A percentile compares a stretch with the other conserved stretches of the same genome.
Evolutionary conservation across 1,284 basidiomycete species (phyloP).

Genomic region (Sanguinoderma infundibulare): DNA sequence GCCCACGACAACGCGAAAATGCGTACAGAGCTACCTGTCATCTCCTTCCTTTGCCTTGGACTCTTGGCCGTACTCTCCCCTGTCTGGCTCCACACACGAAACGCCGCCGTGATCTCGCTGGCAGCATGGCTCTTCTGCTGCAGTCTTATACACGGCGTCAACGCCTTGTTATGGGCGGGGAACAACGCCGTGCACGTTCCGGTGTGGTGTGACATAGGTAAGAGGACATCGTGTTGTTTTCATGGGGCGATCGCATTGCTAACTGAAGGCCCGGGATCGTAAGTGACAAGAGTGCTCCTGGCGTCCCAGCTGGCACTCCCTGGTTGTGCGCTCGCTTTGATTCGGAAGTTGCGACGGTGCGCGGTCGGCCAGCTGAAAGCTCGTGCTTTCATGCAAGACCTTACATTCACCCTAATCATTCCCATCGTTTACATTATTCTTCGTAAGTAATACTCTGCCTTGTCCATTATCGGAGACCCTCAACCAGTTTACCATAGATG

Average conservation of each 20-base stretch:
- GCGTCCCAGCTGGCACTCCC: slow-evolving; percentile 51
- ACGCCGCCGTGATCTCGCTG: slow-evolving; percentile 51
- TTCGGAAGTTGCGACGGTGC: slow-evolving; percentile 31
- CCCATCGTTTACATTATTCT: slow-evolving; percentile 61
- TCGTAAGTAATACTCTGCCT: slow-evolving; percentile 47
- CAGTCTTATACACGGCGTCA: slow-evolving; percentile 48
- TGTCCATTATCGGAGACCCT: slow-evolving; percentile 16
- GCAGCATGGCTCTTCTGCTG: slow-evolving; percentile 50
- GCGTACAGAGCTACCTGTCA: slow-evolving; percentile 47
- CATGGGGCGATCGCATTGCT: not conserved
- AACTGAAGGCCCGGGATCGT: not conserved
- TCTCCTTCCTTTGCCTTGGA: slow-evolving; percentile 53
- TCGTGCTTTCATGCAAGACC: slow-evolving; percentile 41
- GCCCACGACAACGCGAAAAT: slow-evolving; percentile 36
- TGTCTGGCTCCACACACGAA: slow-evolving; percentile 47
- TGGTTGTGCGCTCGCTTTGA: slow-evolving; percentile 55
- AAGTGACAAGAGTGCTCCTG: slow-evolving; percentile 48
- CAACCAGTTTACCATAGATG: slow-evolving; percentile 44
- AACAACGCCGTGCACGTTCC: slow-evolving; percentile 39
- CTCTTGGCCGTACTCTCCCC: slow-evolving; percentile 44
- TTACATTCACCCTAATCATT: slow-evolving; percentile 53
- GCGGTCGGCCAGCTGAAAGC: slow-evolving; percentile 19
- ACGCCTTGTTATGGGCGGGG: slow-evolving; percentile 49
- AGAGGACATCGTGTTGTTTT: slow-evolving; percentile 19
- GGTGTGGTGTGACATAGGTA: slow-evolving; percentile 59